Base-by-base conservation (phyloP, 2,329 filamentous ascomycete species). In the Paecilomyces fulvus region DNA sequence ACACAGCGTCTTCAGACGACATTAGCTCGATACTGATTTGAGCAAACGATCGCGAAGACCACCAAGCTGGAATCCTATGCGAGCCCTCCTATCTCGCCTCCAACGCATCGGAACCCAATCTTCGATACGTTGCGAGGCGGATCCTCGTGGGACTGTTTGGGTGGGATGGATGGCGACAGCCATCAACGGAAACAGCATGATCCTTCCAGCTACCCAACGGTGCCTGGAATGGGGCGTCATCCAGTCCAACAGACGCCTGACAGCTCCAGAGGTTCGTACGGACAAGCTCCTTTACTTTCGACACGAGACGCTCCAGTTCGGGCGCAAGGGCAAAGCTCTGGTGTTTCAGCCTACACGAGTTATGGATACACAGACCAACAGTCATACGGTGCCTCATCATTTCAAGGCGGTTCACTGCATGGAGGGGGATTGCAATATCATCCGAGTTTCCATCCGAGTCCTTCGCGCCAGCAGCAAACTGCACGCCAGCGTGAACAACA, bases 141-240 rank as follows among this genome's bases (percentile, higher is more conserved):
- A 72, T 76, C 77, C 74, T 71, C 74, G 68, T 73, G 75, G 71
- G 74, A 79, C 73, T 73, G 76, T 72, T 74, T 77, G 68, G 72
- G 78, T 78, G 85, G 83, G 71, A 94, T 94, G 89, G 89, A 92
- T 79, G 85, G 88, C 76, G 83, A 86, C 77, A 83, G 83, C 75
- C 84, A 82, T 70, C 80, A 84, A 69, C 81, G 85, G 79, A 87
- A 88, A 82, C 87, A 88, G 78, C 83, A 87, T 82, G 88, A 88
- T 75, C 79, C 82, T 75, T 80, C 83, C 71, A 78, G 81, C 73
- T 86, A 87, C 75, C 79, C 83, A 68, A 64, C 68, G 56, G 65
- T 63, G 58, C 61, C 68, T 61, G 63, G 64, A 58, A 70, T 75
- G 74, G 67, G 72, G 71, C 74, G 72, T 80, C 80, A 73, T 79